Conservation (phyloP, 208 protist genomes). For the Trichomonas gallinae region DNA sequence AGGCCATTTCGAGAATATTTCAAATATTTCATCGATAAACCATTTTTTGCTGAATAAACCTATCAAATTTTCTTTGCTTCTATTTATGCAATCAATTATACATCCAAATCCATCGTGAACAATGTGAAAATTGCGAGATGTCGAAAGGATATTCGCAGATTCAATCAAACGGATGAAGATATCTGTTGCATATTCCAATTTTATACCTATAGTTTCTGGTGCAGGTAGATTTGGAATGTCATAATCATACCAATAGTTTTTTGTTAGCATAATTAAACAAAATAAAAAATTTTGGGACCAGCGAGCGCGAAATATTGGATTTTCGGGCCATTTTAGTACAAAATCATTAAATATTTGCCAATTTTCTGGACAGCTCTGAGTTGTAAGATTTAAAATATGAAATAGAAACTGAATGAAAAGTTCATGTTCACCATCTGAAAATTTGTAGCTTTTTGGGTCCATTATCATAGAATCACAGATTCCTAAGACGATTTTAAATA, state of each 20-base stretch:
- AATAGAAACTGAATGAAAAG: neutral
- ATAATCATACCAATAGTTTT: neutral
- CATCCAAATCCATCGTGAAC: neutral
- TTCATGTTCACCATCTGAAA: neutral
- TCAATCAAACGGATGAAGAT: neutral
- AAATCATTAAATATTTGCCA: neutral
- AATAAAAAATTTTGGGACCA: neutral
- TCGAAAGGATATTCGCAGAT: neutral
- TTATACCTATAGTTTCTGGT: neutral
- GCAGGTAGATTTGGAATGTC: neutral
- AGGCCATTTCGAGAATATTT: neutral
- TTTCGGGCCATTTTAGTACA: neutral
- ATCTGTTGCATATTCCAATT: neutral
- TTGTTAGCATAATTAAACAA: neutral
- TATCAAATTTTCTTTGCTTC: neutral
- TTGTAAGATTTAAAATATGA: neutral
- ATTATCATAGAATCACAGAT: neutral
- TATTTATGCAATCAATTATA: neutral
- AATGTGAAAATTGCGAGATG: neutral
- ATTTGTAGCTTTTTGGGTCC: neutral
- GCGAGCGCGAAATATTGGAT: neutral
- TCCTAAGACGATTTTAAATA: neutral
- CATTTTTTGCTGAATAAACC: neutral
- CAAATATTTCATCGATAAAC: neutral
- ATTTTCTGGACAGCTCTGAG: neutral